Evolutionary conservation across 768 basidiomycete genomes (phyloP), one percentile per base, ranked within the genome.

Genomic region (Hygrophoropsis aurantiaca): DNA sequence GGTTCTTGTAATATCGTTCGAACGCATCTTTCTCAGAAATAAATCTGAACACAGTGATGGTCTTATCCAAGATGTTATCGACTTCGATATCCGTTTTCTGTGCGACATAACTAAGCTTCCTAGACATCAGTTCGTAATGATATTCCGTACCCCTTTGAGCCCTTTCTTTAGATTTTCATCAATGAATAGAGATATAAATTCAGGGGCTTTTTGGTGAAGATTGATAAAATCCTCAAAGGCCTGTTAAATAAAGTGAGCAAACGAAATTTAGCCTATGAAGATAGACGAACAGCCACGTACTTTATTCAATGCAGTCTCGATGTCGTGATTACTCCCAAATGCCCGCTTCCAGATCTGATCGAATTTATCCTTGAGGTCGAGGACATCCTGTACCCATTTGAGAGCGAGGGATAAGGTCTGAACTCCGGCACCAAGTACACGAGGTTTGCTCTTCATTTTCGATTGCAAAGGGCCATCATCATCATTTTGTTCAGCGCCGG

Each of bases 61-160:
- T 94, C 71, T 97, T 97, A 61, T 97, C 95, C 50, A 99, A 72
- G 5, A 95, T 81, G 26, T 66, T 64, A 56, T 98, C 95, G 42
- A 98, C 85, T 60, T 99, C 97, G 16, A 77, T 73, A 49, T 98
- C 97, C 21, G 90, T 82, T 94, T 97, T 97, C 97, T 97, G 59
- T 2, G 46, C 3, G 23, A 37, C 13, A 25, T 30, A 18, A 20
- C 26, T 52, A 15, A 48, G 27, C 23, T 41, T 43, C 41, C 13
- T 3, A 27, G 48, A n/a, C 39, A 48, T 51, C 33, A 49, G 47
- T 20, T n/a, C n/a, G 16, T 21, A 33, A 11, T 23, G 26, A 37
- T 7, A 19, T 26, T 3, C 73, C 90, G 57, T 65, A 95, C 94
- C 46, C 93, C 92, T 72, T 92, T 97, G 24, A 97, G 75, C 0